These are phyloP conservation scores for Calocera cornea DNA, from an alignment of 768 basidiomycete genomes.

Conservation along the genomic window DNA sequence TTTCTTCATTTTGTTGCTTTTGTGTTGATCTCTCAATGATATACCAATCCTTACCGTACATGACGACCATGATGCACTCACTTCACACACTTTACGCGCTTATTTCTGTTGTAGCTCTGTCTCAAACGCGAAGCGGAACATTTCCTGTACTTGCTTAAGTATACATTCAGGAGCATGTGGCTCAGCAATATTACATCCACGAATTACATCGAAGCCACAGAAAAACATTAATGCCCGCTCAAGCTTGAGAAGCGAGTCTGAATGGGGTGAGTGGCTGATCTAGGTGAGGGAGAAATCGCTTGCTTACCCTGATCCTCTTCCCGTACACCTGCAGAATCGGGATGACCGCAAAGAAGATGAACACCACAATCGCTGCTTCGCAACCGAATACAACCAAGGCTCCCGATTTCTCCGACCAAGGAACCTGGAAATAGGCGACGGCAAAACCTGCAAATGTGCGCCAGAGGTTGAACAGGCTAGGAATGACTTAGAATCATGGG, in stretches of 20 bases:
- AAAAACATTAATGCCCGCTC: neutral
- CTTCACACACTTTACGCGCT: neutral
- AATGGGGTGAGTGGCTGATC: neutral
- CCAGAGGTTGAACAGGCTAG: conserved; percentile 44
- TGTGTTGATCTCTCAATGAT: neutral
- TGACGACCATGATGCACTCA: neutral
- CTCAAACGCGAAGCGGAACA: neutral
- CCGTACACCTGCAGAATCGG: neutral
- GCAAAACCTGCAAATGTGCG: conserved; percentile 38
- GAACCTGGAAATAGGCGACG: conserved; percentile 54
- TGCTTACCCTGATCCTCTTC: neutral
- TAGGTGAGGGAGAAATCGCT: neutral
- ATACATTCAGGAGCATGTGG: neutral
- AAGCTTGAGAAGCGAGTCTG: neutral
- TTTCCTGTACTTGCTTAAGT: neutral
- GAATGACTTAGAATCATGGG: conserved; percentile 11
- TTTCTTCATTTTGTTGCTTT: neutral
- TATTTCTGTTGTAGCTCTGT: neutral
- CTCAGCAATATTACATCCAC: neutral
- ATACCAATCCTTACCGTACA: neutral
- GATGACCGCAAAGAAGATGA: conserved; percentile 1
- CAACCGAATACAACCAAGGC: conserved; percentile 48
- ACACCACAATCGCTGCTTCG: conserved; percentile 41
- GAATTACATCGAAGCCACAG: too few species aligned
- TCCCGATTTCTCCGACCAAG: conserved; percentile 47